These are phyloP conservation scores for Blastocystis sp. DNA, from an alignment of 352 stramenopile genomes.

Conservation along the genomic window DNA sequence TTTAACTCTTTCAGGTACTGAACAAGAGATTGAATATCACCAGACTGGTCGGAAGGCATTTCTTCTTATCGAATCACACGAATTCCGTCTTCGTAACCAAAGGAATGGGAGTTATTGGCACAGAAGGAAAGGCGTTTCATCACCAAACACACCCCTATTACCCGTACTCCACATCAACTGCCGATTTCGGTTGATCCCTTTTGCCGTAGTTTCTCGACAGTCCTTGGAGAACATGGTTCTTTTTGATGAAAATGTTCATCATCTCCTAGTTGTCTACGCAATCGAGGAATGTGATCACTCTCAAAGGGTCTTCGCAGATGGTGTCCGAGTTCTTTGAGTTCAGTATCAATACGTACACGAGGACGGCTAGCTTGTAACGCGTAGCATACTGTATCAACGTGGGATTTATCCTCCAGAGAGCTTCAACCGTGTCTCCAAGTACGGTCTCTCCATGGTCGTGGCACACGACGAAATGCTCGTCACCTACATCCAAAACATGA, in stretches of 20 bases:
- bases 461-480: slow-evolving; percentile 93
- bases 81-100: not conserved
- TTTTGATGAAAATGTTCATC: not conserved
- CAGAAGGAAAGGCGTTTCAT: slow-evolving; percentile 9
- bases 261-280: slow-evolving; percentile 17
- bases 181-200: too few species aligned
- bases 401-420: slow-evolving; percentile 98
- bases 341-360: slow-evolving; percentile 91
- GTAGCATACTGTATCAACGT: slow-evolving; percentile 89
- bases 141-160: not conserved
- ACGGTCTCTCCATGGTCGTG: slow-evolving; percentile 96
- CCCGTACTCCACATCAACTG: not conserved
- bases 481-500: slow-evolving; percentile 91
- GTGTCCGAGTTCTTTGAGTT: slow-evolving; percentile 99
- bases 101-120: slow-evolving; percentile 43
- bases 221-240: not conserved
- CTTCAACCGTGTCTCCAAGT: slow-evolving; percentile 95
- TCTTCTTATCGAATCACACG: not conserved
- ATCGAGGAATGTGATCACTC: slow-evolving; percentile 91
- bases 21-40: slow-evolving; percentile 30
- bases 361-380: not conserved
- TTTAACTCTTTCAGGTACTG: slow-evolving; percentile 40
- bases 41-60: not conserved
- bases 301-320: slow-evolving; percentile 96
- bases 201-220: too few species aligned